Conservation (phyloP, 2,329 filamentous ascomycete genomes). For the Trematosphaeria pertusa region DNA sequence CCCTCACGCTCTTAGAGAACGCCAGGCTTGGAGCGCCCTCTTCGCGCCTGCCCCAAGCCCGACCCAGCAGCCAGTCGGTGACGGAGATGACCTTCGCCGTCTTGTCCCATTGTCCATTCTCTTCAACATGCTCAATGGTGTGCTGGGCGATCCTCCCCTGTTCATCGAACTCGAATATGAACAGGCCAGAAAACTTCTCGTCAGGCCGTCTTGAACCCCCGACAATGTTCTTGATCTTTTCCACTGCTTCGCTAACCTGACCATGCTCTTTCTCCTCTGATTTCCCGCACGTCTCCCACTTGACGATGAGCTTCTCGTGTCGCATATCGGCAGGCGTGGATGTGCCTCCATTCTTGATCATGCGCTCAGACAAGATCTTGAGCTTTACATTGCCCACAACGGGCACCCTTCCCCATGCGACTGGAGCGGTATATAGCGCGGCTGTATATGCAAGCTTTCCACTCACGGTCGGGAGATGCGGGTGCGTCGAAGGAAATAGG, state of each 20-base stretch:
- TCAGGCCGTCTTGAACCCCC: constrained; percentile 53
- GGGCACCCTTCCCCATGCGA: constrained; percentile 93
- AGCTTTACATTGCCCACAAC: constrained; percentile 89
- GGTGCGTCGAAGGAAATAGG: constrained; percentile 76
- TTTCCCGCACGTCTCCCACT: constrained; percentile 78
- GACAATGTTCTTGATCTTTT: constrained; percentile 63
- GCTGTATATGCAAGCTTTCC: constrained; percentile 90
- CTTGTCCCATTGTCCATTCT: constrained; percentile 81
- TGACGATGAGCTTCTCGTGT: constrained; percentile 85
- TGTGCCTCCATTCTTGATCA: constrained; percentile 66
- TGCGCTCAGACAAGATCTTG: constrained; percentile 87
- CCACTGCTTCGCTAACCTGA: constrained; percentile 57
- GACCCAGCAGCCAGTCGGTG: constrained; percentile 92
- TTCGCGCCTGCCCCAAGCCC: constrained; percentile 64
- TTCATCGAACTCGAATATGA: constrained; percentile 93
- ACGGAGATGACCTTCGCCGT: constrained; percentile 86
- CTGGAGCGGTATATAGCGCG: constrained; percentile 92
- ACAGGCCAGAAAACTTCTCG: constrained; percentile 87
- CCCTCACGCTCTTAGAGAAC: constrained; percentile 33
- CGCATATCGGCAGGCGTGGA: constrained; percentile 48
- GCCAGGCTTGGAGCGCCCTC: constrained; percentile 54
- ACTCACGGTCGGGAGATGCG: constrained; percentile 88
- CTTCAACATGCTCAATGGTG: constrained; percentile 92
- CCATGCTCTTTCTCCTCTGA: constrained; percentile 54
- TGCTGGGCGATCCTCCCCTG: constrained; percentile 85